Percentiles rank a stretch among this genome's conserved stretches.
Evolutionary conservation across 2,329 filamentous ascomycete genomes (phyloP).

Genomic region (Talaromyces atroroseus): DNA sequence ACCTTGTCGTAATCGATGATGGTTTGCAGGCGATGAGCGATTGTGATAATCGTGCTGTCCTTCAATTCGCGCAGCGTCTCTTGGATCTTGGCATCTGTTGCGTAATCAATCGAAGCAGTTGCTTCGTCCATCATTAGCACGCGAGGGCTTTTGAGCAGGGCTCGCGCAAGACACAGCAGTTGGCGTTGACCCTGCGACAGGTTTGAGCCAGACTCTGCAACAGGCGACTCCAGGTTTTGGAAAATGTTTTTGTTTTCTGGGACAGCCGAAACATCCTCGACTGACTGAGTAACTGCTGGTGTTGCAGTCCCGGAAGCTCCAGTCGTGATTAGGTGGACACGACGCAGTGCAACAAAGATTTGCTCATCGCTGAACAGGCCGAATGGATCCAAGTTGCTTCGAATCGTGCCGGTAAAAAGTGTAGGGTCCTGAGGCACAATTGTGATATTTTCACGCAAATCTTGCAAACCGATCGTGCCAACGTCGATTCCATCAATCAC

Average conservation of each 20-base stretch:
- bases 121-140: constrained; percentile 99
- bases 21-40: constrained; percentile 90
- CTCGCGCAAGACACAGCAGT: constrained; percentile 85
- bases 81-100: constrained; percentile 92
- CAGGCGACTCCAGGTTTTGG: constrained; percentile 72
- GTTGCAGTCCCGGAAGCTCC: constrained; percentile 32
- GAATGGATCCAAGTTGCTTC: constrained; percentile 91
- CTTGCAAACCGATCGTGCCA: constrained; percentile 81
- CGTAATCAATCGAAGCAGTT: constrained; percentile 94
- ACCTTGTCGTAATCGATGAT: constrained; percentile 99
- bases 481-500: constrained; percentile 89
- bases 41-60: constrained; percentile 85
- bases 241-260: constrained; percentile 91
- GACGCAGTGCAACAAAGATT: constrained; percentile 77
- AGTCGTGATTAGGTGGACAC: constrained; percentile 72
- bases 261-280: constrained; percentile 19
- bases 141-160: constrained; percentile 82
- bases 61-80: constrained; percentile 90
- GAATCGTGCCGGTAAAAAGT: constrained; percentile 84
- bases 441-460: constrained; percentile 87
- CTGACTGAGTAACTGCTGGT: constrained; percentile 23
- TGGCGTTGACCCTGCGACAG: constrained; percentile 94
- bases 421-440: constrained; percentile 96
- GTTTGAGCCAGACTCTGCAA: constrained; percentile 88
- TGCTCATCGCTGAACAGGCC: constrained; percentile 81